Evolutionary conservation across 805 yeast genomes (phyloP).

Genomic region (Kregervanrija pseudodelftensis): DNA sequence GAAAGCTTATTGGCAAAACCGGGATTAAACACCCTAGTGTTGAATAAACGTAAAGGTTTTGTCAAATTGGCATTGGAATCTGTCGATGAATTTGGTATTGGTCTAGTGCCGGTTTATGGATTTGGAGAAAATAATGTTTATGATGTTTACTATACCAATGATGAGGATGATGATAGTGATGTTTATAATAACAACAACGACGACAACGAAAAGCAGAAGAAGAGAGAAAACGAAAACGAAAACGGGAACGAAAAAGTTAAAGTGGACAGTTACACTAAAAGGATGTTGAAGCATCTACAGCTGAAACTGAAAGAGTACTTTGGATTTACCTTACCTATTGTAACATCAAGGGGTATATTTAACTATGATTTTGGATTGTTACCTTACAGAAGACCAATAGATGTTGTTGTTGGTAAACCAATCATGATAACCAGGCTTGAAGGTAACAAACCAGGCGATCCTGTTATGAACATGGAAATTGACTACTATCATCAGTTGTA

Average conservation of each 20-base stretch:
- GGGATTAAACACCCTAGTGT: constrained; percentile 57
- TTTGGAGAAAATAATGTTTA: constrained; percentile 77
- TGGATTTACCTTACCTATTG: constrained; percentile 84
- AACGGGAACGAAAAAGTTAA: background rate
- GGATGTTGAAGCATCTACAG: constrained; percentile 48
- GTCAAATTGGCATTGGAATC: constrained; percentile 69
- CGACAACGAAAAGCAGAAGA: too few species aligned
- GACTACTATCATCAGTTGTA: constrained; percentile 68
- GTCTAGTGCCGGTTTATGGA: constrained; percentile 77
- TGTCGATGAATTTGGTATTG: constrained; percentile 46
- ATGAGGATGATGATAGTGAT: constrained; percentile 2
- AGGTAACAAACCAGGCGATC: constrained; percentile 15
- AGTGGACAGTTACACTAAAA: constrained; percentile 26
- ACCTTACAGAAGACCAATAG: constrained; percentile 75
- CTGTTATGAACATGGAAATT: constrained; percentile 35
- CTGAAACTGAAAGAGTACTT: constrained; percentile 59
- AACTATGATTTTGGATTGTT: constrained; percentile 84
- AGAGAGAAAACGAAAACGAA: background rate
- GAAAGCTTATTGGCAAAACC: constrained; percentile 68
- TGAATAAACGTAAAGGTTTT: constrained; percentile 78
- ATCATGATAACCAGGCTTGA: constrained; percentile 27
- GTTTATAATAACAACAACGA: constrained; percentile 12
- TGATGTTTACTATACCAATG: constrained; percentile 31
- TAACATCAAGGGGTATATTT: constrained; percentile 87
- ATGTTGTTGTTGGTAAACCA: constrained; percentile 67